Conservation (phyloP, 2,329 filamentous ascomycete genomes). For the Phialophora verrucosa region DNA sequence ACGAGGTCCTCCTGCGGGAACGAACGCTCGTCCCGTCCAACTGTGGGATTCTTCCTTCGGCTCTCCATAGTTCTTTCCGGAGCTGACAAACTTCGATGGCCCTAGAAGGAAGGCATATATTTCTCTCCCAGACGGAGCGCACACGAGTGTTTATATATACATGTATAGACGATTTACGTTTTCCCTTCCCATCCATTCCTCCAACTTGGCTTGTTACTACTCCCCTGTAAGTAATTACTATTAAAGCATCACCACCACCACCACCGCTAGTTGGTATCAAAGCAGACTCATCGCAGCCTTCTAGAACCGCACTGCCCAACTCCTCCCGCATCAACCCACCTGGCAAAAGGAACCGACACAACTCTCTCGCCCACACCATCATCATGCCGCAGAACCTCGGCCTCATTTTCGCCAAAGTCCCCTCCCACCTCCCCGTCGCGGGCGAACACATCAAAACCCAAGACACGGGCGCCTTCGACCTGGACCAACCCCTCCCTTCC, state of each 20-base stretch:
- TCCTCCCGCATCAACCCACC: no score
- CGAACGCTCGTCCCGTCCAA: background rate
- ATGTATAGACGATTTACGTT: no score
- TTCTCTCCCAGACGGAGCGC: no score
- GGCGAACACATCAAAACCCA: constrained; percentile 75
- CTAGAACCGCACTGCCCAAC: background rate
- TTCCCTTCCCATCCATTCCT: no score
- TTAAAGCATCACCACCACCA: background rate
- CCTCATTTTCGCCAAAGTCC: constrained; percentile 73
- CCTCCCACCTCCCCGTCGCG: constrained; percentile 67
- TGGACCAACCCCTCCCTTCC: constrained; percentile 56
- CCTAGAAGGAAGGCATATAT: no score
- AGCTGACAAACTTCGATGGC: no score
- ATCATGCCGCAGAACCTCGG: constrained; percentile 66
- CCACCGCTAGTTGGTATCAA: background rate
- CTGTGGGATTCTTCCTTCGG: background rate
- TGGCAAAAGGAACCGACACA: no score
- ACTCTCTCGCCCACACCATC: background rate
- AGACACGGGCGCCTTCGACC: constrained; percentile 66
- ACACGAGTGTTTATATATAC: no score
- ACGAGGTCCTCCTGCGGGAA: background rate
- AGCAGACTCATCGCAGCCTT: background rate
- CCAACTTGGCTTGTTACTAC: background rate
- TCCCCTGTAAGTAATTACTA: background rate
- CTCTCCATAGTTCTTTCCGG: background rate